Evolutionary conservation across 1,139 yeast genomes (phyloP), one percentile per base, ranked within the genome.

Genomic region (Geotrichum restrictum): DNA sequence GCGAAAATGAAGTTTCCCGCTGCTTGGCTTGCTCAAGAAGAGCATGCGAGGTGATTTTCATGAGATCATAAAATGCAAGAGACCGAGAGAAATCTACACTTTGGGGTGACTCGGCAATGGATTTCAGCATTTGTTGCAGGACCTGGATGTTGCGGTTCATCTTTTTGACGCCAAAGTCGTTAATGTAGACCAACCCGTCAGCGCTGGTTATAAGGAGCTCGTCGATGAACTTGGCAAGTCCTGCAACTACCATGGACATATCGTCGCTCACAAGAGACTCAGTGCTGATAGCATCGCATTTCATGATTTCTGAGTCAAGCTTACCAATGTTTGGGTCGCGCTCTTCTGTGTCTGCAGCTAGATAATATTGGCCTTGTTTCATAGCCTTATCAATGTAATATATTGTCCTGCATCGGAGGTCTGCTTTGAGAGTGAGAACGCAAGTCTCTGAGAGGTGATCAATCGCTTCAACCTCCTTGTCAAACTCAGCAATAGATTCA

Each of bases 71-170:
- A 67, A 82, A 87, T 8, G 72, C 67, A 3, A 84, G 70, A 0
- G 88, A 77, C 40, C 74, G 70, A 18, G 77, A 68, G 68, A 86
- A 83, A 58, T 82, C 80, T 6, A 84, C 81, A n/a, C 72, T 70
- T 48, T 78, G 78, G 0, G 88, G 83, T 48, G 78, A 76, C 19
- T 71, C 68, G 60, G 81, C 77, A 21, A 86, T 74, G 56, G 81
- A 82, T 60, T 88, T 77, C 56, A 85, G 76, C 76, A 83, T 80
- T 64, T 87, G 95, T 68, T 86, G 95, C 47, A 88, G 69, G 0
- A 87, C 83, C 53, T 81, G 77, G 34, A 87, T 82, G 64, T 88
- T 87, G 62, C 83, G 76, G 55, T 82, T 70, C 58, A 88, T 73
- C 61, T 82, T 80, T 64, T 81, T 81, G 49, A 85, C 74, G 39